Base-by-base conservation (phyloP, 768 basidiomycete genomes). In the Auricularia cornea region DNA sequence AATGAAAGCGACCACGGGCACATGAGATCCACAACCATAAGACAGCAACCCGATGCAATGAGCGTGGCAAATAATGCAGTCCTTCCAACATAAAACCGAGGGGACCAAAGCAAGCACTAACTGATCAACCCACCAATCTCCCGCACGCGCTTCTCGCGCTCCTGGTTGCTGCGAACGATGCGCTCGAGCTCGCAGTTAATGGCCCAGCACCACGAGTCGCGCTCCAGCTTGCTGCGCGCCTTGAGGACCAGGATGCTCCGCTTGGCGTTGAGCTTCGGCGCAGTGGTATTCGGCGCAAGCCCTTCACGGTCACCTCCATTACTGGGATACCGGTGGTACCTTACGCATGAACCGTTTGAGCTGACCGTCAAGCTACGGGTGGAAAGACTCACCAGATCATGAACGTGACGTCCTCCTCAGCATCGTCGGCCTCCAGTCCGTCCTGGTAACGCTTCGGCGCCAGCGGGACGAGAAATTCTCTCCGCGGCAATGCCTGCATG, bases 121-220 rank as follows among this genome's bases (percentile, higher is more conserved):
- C 35, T 72, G 52, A 82, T 71, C 64, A 91, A 70, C 62, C 78
- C 80, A 8, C 92, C 93, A 11, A 79, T 79, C 61, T 86, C 83
- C 70, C 89, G 80, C 69, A 91, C 72, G 67, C 73, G 81, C 48
- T 78, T 80, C 72, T 95, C 94, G 66, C 91, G 78, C 23, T 81
- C 83, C 65, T 71, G 76, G 68, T 86, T 84, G 10, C 75, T 75
- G 70, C 91, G 79, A 41, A 84, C 84, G 16, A 89, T 75, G 71
- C 85, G 86, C 75, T 98, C 94, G 65, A 97, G 93, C 76, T 96
- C 93, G 54, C 83, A 83, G 65, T 92, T 94, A 68, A 98, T 75
- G 1, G 92, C 92, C 89, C 91, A 97, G 68, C 93, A 93, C 95
- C 95, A 98, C 31, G 88, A 81, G 73, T 98, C 94, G 31, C 95